Base-by-base conservation (phyloP, 345 rosid species). In the Boechera stricta region DNA sequence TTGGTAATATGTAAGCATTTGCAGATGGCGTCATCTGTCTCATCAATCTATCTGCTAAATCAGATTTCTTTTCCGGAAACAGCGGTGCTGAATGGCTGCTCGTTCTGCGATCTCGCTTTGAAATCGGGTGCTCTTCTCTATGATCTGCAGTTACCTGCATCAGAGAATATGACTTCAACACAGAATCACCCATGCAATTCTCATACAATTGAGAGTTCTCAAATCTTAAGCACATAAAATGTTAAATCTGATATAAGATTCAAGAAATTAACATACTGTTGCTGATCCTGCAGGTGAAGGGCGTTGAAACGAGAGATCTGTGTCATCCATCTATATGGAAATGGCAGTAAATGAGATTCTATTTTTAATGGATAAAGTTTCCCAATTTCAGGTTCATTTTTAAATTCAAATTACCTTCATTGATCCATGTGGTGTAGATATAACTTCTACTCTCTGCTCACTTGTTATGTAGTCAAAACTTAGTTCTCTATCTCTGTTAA, bases 31-130 rank as follows among this genome's bases (percentile, higher is more conserved):
- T 85, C 73, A 84, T 55, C 54, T 87, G 90, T 80, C 87, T 85
- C 12, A 7, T 68, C 41, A 77, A 55, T 74, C 79, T 89, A 64
- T 89, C 97, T 1, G 72, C 55, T 48, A 80, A 77, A 78, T 92
- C 94, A 68, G 75, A 65, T 81, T 85, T 90, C 75, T 86, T 84
- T 67, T 89, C 95, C 1, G 87, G 84, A 67, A 91, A 82, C 72
- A 96, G 76, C 1, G 98, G 99, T 8, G 93, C 97, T 26, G 99
- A 96, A 83, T 89, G 80, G 77, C 99, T 95, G 66, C 84, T 82
- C 16, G 57, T 65, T 84, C 81, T 86, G 9, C 69, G 86, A 21
- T 78, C 77, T 9, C 57, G 81, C 64, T 59, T 56, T 18, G 81
- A 57, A 21, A 51, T 42, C 0, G 11, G 51, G 18, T 41, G 67